Base-by-base conservation (phyloP, 805 yeast genomes). In the Diddensiella santjacobensis region DNA sequence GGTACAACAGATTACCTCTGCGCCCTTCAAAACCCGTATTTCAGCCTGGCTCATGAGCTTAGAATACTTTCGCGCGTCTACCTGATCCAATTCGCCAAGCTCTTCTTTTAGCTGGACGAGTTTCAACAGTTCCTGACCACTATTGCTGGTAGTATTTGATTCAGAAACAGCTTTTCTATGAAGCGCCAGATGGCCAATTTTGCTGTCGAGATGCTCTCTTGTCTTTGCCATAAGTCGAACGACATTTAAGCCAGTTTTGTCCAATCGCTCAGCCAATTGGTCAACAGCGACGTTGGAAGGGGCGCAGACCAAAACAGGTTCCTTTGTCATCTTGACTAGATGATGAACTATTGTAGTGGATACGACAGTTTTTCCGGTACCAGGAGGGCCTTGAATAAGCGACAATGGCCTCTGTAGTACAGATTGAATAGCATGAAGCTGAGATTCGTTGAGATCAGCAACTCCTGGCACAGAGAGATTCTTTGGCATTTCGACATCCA, bases 201-300 rank as follows among this genome's bases (percentile, higher is more conserved):
- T 69, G 48, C 81, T 72, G 53, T 84, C 95, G 17, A 84, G 81
- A 66, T 86, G 93, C 66, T 88, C 96, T 51, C 95, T 73, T 37
- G 84, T 75, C 58, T 74, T 80, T 1, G 96, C 95, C 4, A 82
- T 74, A 42, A 90, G 58, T 58, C 97, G 75, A 13, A 87, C 85
- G 30, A 88, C 96, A 17, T 79, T 79, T 49, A 90, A 67, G 0
- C 95, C 95, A 23, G 87, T 65, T n/a, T 66, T 63, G 46, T 80
- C 76, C 39, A 90, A 71, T 58, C 89, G 84, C 6, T 74, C 75
- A 2, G 96, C 87, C 48, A 90, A 72, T 69, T 90, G 96, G 64
- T 90, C 96, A 26, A 87, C 96, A 0, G 96, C 97, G 43, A 90
- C 91, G 65, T 90, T 90, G 18, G 96, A 89, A 19, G 97, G 96